Conservation (phyloP, 495 filamentous ascomycete species). For the Aspergillus cavernicola region DNA sequence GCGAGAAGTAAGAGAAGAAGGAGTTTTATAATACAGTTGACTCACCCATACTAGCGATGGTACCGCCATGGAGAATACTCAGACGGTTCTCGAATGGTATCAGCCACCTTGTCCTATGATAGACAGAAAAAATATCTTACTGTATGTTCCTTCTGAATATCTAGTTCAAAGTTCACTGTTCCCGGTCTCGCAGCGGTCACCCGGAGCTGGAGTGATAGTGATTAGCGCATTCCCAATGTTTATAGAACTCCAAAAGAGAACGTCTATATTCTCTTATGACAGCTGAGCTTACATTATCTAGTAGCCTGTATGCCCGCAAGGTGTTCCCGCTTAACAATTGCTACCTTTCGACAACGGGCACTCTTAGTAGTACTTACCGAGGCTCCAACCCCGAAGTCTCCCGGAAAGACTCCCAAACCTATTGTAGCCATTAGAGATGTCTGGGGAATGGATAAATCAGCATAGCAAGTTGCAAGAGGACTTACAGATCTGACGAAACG, state of each 20-base stretch:
- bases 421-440: conserved; percentile 4
- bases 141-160: conserved; percentile 84
- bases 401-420: conserved; percentile 83
- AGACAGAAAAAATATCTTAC: conserved; percentile 39
- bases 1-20: conserved; percentile 1
- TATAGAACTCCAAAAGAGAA: neutral
- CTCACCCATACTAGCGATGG: conserved; percentile 85
- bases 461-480: neutral
- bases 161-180: conserved; percentile 79
- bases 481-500: conserved; percentile 61
- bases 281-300: conserved; percentile 34
- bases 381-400: conserved; percentile 81
- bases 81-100: conserved; percentile 67
- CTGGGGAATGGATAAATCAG: neutral
- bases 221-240: conserved; percentile 9
- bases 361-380: conserved; percentile 55
- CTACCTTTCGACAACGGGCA: neutral
- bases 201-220: conserved; percentile 53
- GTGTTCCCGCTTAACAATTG: neutral
- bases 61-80: conserved; percentile 87
- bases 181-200: conserved; percentile 74
- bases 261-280: neutral
- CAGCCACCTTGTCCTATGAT: neutral
- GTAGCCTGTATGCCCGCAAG: conserved; percentile 27
- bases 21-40: neutral